Conservation (phyloP, 1,284 basidiomycete species). For the Apiotrichum sp. region DNA sequence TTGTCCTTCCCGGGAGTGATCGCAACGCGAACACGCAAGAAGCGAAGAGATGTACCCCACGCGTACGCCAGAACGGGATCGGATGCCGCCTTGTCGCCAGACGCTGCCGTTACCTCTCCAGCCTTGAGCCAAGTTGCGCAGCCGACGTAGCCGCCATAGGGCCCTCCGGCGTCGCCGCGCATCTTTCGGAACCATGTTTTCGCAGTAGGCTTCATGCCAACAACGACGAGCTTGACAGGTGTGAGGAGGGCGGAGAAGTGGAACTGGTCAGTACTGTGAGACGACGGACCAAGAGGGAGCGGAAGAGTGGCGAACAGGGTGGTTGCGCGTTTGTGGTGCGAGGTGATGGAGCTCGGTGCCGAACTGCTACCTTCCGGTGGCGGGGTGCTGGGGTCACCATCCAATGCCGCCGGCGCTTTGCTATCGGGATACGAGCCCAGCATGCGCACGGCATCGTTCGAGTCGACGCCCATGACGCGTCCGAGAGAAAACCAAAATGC, state of each 20-base stretch:
- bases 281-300: conserved; percentile 69
- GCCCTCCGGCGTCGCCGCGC: conserved; percentile 51
- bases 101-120: conserved; percentile 15
- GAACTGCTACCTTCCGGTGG: background rate
- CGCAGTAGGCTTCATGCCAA: conserved; percentile 84
- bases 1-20: conserved; percentile 2
- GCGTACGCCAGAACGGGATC: conserved; percentile 70
- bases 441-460: conserved; percentile 88
- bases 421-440: conserved; percentile 81
- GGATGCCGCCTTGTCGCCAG: conserved; percentile 9
- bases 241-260: conserved; percentile 82
- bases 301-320: conserved; percentile 73
- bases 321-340: conserved; percentile 49
- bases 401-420: conserved; percentile 10
- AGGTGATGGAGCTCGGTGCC: conserved; percentile 19
- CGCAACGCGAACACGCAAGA: conserved; percentile 54
- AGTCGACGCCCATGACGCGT: conserved; percentile 90
- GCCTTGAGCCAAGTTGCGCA: conserved; percentile 70
- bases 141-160: conserved; percentile 53
- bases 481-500: conserved; percentile 95
- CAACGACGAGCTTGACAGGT: conserved; percentile 81
- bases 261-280: conserved; percentile 76
- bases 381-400: background rate
- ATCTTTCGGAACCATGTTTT: conserved; percentile 85
- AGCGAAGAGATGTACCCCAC: conserved; percentile 64